Conservation (phyloP, 257 asterid genomes). For the Handroanthus guayacan region DNA sequence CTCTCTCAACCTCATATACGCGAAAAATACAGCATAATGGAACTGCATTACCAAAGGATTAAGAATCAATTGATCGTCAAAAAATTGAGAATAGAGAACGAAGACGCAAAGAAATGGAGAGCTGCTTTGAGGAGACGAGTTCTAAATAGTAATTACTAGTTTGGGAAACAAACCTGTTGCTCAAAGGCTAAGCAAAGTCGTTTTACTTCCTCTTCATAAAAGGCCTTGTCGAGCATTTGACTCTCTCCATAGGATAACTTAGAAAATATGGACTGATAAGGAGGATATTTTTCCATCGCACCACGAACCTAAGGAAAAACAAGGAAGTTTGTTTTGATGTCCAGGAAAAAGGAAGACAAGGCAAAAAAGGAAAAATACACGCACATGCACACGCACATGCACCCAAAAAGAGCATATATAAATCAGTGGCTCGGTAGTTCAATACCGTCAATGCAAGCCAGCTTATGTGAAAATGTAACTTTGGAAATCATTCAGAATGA, state of each 20-base stretch:
- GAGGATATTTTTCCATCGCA: constrained; percentile 89
- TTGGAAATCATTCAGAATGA: not conserved
- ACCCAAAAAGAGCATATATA: not conserved
- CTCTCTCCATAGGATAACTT: constrained; percentile 94
- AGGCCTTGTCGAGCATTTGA: constrained; percentile 96
- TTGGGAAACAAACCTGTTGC: constrained; percentile 73
- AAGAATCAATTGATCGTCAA: not conserved
- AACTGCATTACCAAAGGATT: constrained; percentile 58
- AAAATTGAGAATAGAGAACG: not conserved
- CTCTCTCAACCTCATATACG: constrained; percentile 86
- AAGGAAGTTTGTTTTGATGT: not conserved
- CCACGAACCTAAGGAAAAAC: constrained; percentile 65
- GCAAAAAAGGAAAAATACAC: not conserved
- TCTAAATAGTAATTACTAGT: not conserved
- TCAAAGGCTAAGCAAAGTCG: constrained; percentile 90
- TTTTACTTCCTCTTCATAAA: constrained; percentile 92
- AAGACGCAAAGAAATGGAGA: not conserved
- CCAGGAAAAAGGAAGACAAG: not conserved
- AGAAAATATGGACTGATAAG: constrained; percentile 77
- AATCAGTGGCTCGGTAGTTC: not conserved
- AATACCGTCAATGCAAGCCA: not conserved
- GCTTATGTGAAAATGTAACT: not conserved
- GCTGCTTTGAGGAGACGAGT: not conserved
- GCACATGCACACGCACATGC: too few species aligned
- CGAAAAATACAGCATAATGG: constrained; percentile 84